Evolutionary conservation across 345 rosid species (phyloP).

Genomic region (rapeseed (Brassica napus)): Da-Ae NC_063446.1:55575001-55575500

Average conservation of each 20-base stretch:
- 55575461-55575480: slow-evolving; percentile 32
- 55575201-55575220: no score
- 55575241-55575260: no score
- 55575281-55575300: no score
- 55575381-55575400: not conserved
- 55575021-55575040: not conserved
- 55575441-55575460: slow-evolving; percentile 21
- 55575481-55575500: slow-evolving; percentile 25
- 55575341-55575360: not conserved
- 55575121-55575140: no score
- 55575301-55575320: no score
- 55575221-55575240: no score
- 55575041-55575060: not conserved
- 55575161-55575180: no score
- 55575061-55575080: not conserved
- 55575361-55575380: slow-evolving; percentile 4
- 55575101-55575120: no score
- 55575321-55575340: no score
- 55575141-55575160: no score
- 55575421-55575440: not conserved
- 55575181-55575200: no score
- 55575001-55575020: not conserved
- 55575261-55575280: no score
- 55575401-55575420: not conserved
- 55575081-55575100: not conserved